Base-by-base conservation (phyloP, 257 asterid genomes). In the Eustoma russellianum region DNA sequence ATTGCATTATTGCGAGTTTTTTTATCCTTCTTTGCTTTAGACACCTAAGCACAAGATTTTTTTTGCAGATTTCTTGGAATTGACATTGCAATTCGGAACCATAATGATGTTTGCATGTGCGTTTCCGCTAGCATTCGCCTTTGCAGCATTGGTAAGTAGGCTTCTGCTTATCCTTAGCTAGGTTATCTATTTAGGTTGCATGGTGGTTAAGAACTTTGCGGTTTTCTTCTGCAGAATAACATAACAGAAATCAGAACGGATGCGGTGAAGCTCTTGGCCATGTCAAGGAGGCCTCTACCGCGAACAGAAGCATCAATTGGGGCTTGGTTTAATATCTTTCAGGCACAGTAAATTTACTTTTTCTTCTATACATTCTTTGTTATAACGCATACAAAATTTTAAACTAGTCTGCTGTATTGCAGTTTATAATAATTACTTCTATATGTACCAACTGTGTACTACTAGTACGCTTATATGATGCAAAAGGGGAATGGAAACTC, bases 71-170 rank as follows among this genome's bases (percentile, higher is more conserved):
- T 91, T 77, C 70, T 79, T 87, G 66, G 98, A 91, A 85, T 52
- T 91, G 70, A 95, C 86, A 16, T 62, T 91, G 92, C 98, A 91
- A 74, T 91, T 87, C 33, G 98, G 98, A 53, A 78, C 82, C 94
- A 74, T 80, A 74, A 91, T 85, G 95, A 91, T 91, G 98, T 87
- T 91, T 79, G 95, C 98, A 66, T 91, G 98, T 70, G 98, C 96
- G 61, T 87, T 87, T 65, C 98, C 98, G 24, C 95, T 82, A 1
- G 95, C 92, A 41, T 91, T 91, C 47, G 80, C 92, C 74, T 87
- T 91, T 55, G 96, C 95, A 17, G 74, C 83, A 35, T 74, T 87
- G 96, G 98, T 91, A 87, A 33, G 12, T 16, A 13, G 10, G 9
- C 10, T 41, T 8, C 41, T 47, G 15, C 3, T 24, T 24, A 24